These are phyloP conservation scores for Globisporangium parvum DNA, from an alignment of 352 stramenopile species.

Conservation along the genomic window DNA sequence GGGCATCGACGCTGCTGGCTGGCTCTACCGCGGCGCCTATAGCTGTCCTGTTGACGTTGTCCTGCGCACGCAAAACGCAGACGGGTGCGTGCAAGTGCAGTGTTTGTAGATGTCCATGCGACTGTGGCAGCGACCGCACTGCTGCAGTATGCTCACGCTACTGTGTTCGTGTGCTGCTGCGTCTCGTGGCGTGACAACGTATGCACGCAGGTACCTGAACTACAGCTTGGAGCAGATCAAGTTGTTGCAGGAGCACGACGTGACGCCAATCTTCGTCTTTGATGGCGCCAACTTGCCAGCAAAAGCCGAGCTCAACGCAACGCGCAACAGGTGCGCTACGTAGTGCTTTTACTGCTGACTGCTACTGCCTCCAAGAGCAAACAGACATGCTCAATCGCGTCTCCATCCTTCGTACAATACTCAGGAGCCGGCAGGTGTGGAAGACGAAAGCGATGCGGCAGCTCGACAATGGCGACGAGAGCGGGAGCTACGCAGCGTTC, in stretches of 20 bases:
- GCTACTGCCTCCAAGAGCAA: background rate
- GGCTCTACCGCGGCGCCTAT: slow-evolving; percentile 91
- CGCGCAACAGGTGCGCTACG: slow-evolving; percentile 32
- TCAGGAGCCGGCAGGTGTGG: slow-evolving; percentile 32
- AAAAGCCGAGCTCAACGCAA: slow-evolving; percentile 66
- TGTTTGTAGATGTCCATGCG: background rate
- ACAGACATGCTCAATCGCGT: background rate
- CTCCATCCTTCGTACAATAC: background rate
- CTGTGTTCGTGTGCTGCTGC: background rate
- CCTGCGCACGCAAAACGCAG: slow-evolving; percentile 31
- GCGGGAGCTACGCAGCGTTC: slow-evolving; percentile 24
- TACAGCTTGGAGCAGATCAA: slow-evolving; percentile 88
- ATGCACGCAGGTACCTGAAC: slow-evolving; percentile 80
- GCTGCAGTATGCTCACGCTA: background rate
- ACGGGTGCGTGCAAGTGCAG: slow-evolving; percentile 25
- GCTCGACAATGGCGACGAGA: slow-evolving; percentile 18
- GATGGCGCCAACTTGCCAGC: slow-evolving; percentile 89
- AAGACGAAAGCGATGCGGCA: slow-evolving; percentile 31
- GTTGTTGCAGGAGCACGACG: slow-evolving; percentile 70
- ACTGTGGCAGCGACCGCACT: background rate
- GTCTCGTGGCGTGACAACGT: background rate
- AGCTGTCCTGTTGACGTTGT: slow-evolving; percentile 84
- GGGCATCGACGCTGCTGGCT: slow-evolving; percentile 63
- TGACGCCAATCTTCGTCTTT: slow-evolving; percentile 91
- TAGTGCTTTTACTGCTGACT: background rate